Conservation (phyloP, 1,284 basidiomycete genomes). For the Ustilago hordei region DNA sequence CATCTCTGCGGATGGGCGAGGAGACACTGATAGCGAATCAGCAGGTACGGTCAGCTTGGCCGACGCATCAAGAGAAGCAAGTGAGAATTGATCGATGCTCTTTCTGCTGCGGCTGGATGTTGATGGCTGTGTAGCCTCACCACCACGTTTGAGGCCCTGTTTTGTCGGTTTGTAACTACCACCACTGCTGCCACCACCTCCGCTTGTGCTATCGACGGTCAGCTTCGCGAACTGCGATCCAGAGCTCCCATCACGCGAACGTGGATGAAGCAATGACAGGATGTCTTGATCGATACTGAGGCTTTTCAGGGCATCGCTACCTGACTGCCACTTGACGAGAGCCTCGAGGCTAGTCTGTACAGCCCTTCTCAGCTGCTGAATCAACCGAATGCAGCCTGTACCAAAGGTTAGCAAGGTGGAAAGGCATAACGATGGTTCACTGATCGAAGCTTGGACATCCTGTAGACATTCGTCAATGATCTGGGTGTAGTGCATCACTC, state of each 20-base stretch:
- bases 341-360: slow-evolving; percentile 41
- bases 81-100: neutral
- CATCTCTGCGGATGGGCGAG: slow-evolving; percentile 6
- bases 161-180: neutral
- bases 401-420: slow-evolving; percentile 33
- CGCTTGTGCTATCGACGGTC: neutral
- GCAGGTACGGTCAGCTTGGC: neutral
- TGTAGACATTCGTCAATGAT: slow-evolving; percentile 39
- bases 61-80: neutral
- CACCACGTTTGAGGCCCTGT: slow-evolving; percentile 9
- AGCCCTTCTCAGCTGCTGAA: slow-evolving; percentile 30
- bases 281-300: slow-evolving; percentile 34
- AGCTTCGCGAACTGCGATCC: slow-evolving; percentile 1
- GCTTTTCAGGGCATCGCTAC: slow-evolving; percentile 1
- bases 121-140: neutral
- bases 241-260: slow-evolving; percentile 26
- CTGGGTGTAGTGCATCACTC: slow-evolving; percentile 35
- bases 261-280: slow-evolving; percentile 39
- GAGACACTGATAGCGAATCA: slow-evolving; percentile 13
- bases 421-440: slow-evolving; percentile 21
- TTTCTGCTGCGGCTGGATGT: slow-evolving; percentile 1
- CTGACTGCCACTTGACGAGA: slow-evolving; percentile 25
- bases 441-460: slow-evolving; percentile 30
- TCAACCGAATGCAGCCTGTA: slow-evolving; percentile 33
- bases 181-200: neutral